phyloP scores from a whole-genome alignment of 1,139 yeast species.

The Geotrichum carabidarum region DNA sequence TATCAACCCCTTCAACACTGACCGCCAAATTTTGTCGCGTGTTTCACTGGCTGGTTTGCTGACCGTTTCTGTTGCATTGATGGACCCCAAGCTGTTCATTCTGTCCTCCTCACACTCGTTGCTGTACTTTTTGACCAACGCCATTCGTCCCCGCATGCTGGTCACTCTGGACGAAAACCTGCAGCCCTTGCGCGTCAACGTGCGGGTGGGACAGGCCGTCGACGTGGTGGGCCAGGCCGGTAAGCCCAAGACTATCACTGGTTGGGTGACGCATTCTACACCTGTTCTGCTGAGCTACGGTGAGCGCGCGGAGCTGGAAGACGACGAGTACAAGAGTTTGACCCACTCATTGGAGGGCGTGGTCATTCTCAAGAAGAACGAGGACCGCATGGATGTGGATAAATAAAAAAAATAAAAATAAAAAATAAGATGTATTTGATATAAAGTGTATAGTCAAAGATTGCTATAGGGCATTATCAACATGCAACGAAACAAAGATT shows the following conservation, averaged over 20 bases:
- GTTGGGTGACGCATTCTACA: conserved; percentile 98
- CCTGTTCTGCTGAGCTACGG: conserved; percentile 92
- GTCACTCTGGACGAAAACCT: conserved; percentile 87
- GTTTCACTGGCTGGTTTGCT: conserved; percentile 86
- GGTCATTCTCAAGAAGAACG: conserved; percentile 86
- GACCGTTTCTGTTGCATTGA: conserved; percentile 76
- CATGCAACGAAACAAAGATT: no score
- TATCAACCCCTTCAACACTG: conserved; percentile 82
- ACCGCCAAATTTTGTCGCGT: conserved; percentile 80
- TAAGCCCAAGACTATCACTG: conserved; percentile 95
- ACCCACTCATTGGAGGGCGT: conserved; percentile 85
- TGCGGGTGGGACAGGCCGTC: conserved; percentile 97
- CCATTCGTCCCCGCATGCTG: conserved; percentile 89
- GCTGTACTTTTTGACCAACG: conserved; percentile 80
- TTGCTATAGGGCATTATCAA: background rate
- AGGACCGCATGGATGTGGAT: conserved; percentile 73
- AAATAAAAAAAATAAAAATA: conserved; percentile 4
- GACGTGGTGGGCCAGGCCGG: conserved; percentile 99
- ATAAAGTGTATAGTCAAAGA: background rate
- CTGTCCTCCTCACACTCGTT: conserved; percentile 67
- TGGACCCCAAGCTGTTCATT: conserved; percentile 74
- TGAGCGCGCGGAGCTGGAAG: conserved; percentile 95
- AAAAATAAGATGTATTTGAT: background rate
- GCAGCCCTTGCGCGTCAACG: conserved; percentile 87
- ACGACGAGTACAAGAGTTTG: conserved; percentile 83